Evolutionary conservation across 805 yeast species (phyloP), one percentile per base, ranked within the genome.

Genomic region (Priceomyces haplophilus): DNA sequence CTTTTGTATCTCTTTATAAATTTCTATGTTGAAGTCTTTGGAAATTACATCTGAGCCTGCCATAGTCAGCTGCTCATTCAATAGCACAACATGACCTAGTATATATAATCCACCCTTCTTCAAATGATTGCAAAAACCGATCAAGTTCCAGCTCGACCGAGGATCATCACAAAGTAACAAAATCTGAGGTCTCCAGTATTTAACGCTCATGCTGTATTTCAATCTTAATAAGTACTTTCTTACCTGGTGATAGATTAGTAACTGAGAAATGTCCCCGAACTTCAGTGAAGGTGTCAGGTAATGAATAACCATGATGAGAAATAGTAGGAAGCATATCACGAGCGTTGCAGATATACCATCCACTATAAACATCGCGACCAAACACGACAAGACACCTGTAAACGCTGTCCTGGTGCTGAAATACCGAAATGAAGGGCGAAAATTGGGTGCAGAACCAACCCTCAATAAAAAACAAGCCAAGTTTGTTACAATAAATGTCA

Each of bases 201-300:
- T 93, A 40, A 93, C 97, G 59, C 91, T 95, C 68, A 70, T 65
- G 56, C 93, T 96, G 54, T 88, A 88, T 45, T 88, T 78, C 34
- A 91, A 71, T 41, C 95, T 72, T 46, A 93, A 66, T 34, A 88
- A 67, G 57, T 93, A 93, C 59, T 93, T 93, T 51, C 99, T 72
- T 8, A 93, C 98, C 64, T 93, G 99, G 59, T 93, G 99, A 61
- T 93, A 93, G 38, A 93, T 91, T 47, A 93, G 73, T 33, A 90
- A 80, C 63, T 93, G 99, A 2, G 98, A 90, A 18, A 93, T 97
- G 64, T 93, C 99, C 27, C 99, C 99, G 90, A 97, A 93, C 25
- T 90, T 85, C 58, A 88, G 89, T 4, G 99, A 97, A 1, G 97
- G 97, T 8, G 96, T 85, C 39, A 80, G 76, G 56, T 89, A 88